Evolutionary conservation across 1,284 basidiomycete species (phyloP), one percentile per base, ranked within the genome.

Genomic region (Heliocybe sulcata): DNA sequence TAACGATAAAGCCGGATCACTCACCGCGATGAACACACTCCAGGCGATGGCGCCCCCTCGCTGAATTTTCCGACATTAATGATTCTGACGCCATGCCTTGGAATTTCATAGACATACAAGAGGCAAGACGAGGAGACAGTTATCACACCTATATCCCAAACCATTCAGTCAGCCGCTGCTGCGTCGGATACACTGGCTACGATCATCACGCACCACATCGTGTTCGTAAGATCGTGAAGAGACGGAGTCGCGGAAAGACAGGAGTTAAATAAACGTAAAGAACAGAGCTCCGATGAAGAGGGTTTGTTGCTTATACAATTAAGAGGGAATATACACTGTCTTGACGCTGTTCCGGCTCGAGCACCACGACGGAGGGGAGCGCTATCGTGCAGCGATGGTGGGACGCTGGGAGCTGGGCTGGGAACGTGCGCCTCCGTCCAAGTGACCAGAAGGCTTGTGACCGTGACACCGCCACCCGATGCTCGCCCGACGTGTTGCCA

Each of bases 41-140:
- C 85, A 90, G 47, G 82, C 85, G 62, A 90, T 90, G 54, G 86
- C 85, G 65, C 87, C 87, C 68, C 72, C 81, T 64, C 83, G 77
- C 84, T 87, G 62, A n/a, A n/a, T 42, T 42, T 42, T 12, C 38
- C 38, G 38, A 42, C 16, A 42, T 42, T 42, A 42, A 42, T 16
- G 19, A n/a, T 54, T 20, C 38, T 42, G 38, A 42, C 38, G 38
- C 38, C 38, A 47, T 35, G n/a, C 54, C 31, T 45, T 29, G 19
- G 51, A 29, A 14, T 31, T 42, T 29, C 52, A 45, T 51, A 53
- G 53, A 72, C 81, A 64, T 65, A 85, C 85, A 69, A 87, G 73
- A 64, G 83, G 84, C 54, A 87, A 72, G 56, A 87, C 69, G 56
- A 87, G 77, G 58, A 84, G 73, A 70, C 83, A 87, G 69, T 85